Conservation (phyloP, 1,139 yeast genomes). For the Trichomonascaceae sp. region DNA sequence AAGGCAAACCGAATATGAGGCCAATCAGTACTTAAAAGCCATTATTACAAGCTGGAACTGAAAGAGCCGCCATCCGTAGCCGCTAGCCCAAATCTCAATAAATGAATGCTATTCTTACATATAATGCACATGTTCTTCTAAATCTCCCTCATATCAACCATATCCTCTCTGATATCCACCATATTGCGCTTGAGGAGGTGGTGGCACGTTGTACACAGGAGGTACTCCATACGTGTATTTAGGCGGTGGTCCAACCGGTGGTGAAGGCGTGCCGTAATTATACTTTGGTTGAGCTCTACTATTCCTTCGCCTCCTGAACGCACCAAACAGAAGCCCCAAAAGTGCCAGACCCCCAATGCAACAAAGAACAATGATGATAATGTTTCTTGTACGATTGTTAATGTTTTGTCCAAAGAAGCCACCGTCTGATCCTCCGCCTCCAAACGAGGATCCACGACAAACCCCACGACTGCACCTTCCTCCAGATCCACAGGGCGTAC, state of each 20-base stretch:
- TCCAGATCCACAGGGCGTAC: conserved; percentile 33
- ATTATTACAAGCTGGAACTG: no score
- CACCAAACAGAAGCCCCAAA: conserved; percentile 1
- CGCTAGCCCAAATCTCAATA: no score
- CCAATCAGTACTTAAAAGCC: no score
- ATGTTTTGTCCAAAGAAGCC: neutral
- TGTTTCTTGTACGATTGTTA: conserved; percentile 7
- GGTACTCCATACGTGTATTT: neutral
- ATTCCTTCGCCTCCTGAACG: neutral
- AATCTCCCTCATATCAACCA: neutral
- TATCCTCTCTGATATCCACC: neutral
- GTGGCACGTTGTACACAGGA: neutral
- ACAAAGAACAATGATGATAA: conserved; percentile 24
- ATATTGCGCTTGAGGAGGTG: neutral
- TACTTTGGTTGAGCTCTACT: neutral
- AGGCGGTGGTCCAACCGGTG: neutral
- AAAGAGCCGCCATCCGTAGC: no score
- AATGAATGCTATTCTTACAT: neutral
- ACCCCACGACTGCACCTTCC: conserved; percentile 32
- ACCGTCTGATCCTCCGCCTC: neutral
- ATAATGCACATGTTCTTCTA: neutral
- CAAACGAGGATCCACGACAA: conserved; percentile 24
- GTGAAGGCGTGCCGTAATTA: neutral
- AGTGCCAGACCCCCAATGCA: conserved; percentile 22
- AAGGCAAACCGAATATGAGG: no score